Base-by-base conservation (phyloP, 257 asterid species). In the Solanum lycopersicoides region DNA sequence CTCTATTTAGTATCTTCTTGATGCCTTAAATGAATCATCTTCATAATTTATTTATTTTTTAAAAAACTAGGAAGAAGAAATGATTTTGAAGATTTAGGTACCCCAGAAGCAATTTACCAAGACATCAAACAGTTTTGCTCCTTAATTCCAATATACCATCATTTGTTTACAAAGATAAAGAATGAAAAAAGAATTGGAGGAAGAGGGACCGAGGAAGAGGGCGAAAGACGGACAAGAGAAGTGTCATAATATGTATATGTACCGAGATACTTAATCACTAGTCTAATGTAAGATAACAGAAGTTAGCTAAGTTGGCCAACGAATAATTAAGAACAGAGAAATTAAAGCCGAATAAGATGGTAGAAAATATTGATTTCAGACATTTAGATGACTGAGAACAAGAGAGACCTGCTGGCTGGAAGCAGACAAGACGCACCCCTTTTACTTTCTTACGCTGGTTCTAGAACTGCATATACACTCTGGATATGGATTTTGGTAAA, bases 401-500 rank as follows among this genome's bases (percentile, higher is more conserved):
- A 30, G 30, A 80, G 68, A 47, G 85, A 80, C 68, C 68, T 45
- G 68, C 68, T 16, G 44, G 68, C 30, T 47, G 44, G 42, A 47
- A 47, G 85, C 85, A 10, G 16, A 47, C 68, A 80, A 80, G 83
- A 7, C 0, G 44, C 20, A 80, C 15, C 68, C 68, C 84, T n/a
- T 80, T 47, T 47, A 50, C 91, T 91, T 88, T 71, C 90, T 90
- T 35, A 7, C 69, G 16, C 85, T 76, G 32, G 79, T 89, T 65
- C 91, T 89, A 25, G 93, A 88, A 65, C 90, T 87, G 89, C 98
- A 95, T 88, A 96, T 94, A 86, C 99, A 94, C 89, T 95, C 99
- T 32, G 98, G 98, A 89, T 84, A 94, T 50, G 99, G 98, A 85
- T 96, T 96, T 89, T 96, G 95, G 93, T 94, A 96, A 87, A 96